Conservation (phyloP, 2,329 filamentous ascomycete genomes). For the Nemania abortiva region DNA sequence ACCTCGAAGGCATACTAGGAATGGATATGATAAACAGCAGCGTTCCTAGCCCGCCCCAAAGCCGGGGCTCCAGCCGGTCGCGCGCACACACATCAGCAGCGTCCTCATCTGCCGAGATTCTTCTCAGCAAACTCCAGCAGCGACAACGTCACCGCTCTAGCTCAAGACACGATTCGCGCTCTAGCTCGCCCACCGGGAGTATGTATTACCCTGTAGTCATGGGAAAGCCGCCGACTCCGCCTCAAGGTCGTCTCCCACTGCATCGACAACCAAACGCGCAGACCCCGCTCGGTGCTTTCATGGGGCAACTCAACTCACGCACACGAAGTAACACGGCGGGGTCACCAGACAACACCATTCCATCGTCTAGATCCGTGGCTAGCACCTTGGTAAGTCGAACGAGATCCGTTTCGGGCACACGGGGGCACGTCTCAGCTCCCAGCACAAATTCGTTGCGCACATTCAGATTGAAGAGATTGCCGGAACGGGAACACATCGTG, state of each 20-base stretch:
- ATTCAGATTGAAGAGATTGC: constrained; percentile 44
- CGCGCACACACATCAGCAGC: constrained; percentile 39
- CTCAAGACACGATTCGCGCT: constrained; percentile 34
- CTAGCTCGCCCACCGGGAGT: constrained; percentile 31
- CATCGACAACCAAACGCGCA: constrained; percentile 16
- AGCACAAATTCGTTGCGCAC: constrained; percentile 46
- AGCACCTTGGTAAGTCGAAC: neutral
- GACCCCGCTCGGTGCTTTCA: neutral
- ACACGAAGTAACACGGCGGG: constrained; percentile 12
- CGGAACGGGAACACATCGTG: constrained; percentile 43
- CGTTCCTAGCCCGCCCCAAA: constrained; percentile 53
- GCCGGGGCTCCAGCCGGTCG: constrained; percentile 50
- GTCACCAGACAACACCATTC: neutral
- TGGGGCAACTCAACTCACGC: constrained; percentile 29
- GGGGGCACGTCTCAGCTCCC: constrained; percentile 39
- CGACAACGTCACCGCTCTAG: constrained; percentile 34
- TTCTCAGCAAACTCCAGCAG: constrained; percentile 42
- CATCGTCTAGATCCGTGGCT: constrained; percentile 4
- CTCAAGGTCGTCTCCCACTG: neutral
- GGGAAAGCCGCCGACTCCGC: constrained; percentile 16
- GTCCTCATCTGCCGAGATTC: constrained; percentile 41
- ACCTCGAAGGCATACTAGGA: constrained; percentile 8
- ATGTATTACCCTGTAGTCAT: constrained; percentile 22
- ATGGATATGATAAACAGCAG: constrained; percentile 18
- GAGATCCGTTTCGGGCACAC: constrained; percentile 17